Base-by-base conservation (phyloP, 2,329 filamentous ascomycete genomes). In the Alternaria incomplexa region DNA sequence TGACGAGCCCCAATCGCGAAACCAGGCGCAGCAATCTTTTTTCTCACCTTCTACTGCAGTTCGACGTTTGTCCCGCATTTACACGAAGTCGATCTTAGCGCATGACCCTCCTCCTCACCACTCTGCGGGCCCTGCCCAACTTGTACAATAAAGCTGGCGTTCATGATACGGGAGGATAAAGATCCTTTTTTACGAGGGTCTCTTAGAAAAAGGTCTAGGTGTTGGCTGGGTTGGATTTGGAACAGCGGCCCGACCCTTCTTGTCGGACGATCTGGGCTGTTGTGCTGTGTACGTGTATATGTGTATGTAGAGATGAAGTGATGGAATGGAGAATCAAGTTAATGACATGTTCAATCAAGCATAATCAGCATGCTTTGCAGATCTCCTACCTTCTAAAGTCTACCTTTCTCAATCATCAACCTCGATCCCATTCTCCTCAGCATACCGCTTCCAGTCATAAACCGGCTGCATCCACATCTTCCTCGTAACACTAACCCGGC, bases 81-180 rank as follows among this genome's bases (percentile, higher is more conserved):
- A 54, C 54, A 62, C 60, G 53, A 36, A n/a, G 52, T 58, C 61
- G 36, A 60, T 64, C 30, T 65, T 58, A 59, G 64, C 66, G 59
- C 54, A 58, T 48, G 36, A 7, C 23, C 48, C 43, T 58, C 58
- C 53, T 43, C 50, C 61, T 64, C 68, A 64, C 68, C 66, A 64
- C 66, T 70, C 68, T 64, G 56, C 54, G 58, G 58, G 66, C 53
- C 13, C 48, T 57, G 43, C 66, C 64, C 60, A 59, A 8, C 48
- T 28, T 70, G 67, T 70, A 68, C 64, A 63, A 67, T 68, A 70
- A 51, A 9, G 57, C 54, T 62, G 63, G 66, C 63, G 67, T 63
- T 61, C 55, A 44, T 62, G 36, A 52, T 40, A 36, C 47, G 50
- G 59, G 55, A 54, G 25, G 53, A 47, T 22, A 3, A 56, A 56